phyloP scores from a whole-genome alignment of 2,329 filamentous ascomycete genomes.

The Tricladium varicosporioides region DNA sequence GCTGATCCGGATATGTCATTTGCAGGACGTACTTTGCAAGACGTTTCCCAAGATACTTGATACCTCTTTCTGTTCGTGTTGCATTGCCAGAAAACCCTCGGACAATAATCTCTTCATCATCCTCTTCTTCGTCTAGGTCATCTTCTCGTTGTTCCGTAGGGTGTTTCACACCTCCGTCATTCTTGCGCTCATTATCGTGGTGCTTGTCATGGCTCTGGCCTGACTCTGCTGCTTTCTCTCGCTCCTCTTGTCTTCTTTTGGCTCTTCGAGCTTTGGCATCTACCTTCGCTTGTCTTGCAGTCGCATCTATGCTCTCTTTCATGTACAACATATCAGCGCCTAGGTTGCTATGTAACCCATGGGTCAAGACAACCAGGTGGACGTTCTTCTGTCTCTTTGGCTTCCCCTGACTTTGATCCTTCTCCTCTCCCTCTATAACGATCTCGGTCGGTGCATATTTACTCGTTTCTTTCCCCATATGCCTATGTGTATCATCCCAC shows the following conservation, averaged over 20 bases:
- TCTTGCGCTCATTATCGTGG: conserved; percentile 18
- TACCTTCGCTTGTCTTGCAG: conserved; percentile 69
- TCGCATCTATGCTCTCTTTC: conserved; percentile 93
- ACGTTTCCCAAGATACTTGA: conserved; percentile 94
- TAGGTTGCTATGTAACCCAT: conserved; percentile 93
- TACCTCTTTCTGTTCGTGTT: conserved; percentile 87
- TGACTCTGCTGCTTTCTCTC: conserved; percentile 18
- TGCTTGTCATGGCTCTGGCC: conserved; percentile 20
- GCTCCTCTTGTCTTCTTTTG: conserved; percentile 42
- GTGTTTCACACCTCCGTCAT: conserved; percentile 15
- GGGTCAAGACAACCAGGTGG: conserved; percentile 88
- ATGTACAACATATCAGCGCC: conserved; percentile 95
- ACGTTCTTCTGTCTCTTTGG: conserved; percentile 68
- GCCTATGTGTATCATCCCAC: conserved; percentile 42
- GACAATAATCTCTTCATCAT: conserved; percentile 84
- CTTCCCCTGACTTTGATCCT: conserved; percentile 26
- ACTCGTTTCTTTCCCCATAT: conserved; percentile 24
- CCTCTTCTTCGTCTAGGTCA: conserved; percentile 41
- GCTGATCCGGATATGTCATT: conserved; percentile 92
- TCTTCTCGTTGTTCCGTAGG: conserved; percentile 16
- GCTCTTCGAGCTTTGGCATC: conserved; percentile 63
- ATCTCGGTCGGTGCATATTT: conserved; percentile 26
- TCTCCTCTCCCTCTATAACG: conserved; percentile 17
- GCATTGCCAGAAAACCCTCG: conserved; percentile 88
- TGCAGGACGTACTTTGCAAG: conserved; percentile 87